Conservation (phyloP, 2,329 filamentous ascomycete genomes). For the Bimuria novae-zelandiae region DNA sequence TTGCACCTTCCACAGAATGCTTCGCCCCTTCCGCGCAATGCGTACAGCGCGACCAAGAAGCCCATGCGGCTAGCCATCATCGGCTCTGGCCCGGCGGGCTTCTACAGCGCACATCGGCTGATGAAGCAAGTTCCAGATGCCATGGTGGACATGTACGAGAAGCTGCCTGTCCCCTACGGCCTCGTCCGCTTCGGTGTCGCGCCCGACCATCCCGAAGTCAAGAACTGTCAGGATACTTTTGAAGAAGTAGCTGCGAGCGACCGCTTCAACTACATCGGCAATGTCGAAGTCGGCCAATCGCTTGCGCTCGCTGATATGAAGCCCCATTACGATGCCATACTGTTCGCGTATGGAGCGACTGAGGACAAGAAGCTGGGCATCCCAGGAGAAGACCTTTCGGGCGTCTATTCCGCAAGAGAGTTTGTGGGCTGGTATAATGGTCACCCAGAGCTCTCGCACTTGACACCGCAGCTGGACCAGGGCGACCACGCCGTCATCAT, state of each 20-base stretch:
- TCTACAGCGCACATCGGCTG: slow-evolving; percentile 88
- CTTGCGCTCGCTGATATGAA: slow-evolving; percentile 72
- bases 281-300: slow-evolving; percentile 74
- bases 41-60: slow-evolving; percentile 39
- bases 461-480: slow-evolving; percentile 73
- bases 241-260: slow-evolving; percentile 81
- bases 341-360: slow-evolving; percentile 91
- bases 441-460: slow-evolving; percentile 75
- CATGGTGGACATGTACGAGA: slow-evolving; percentile 93
- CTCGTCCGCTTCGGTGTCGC: slow-evolving; percentile 93
- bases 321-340: slow-evolving; percentile 85
- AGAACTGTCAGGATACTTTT: slow-evolving; percentile 97
- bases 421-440: slow-evolving; percentile 99
- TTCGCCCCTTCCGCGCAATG: slow-evolving; percentile 16
- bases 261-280: slow-evolving; percentile 89
- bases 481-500: slow-evolving; percentile 86
- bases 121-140: slow-evolving; percentile 75
- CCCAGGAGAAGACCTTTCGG: slow-evolving; percentile 72
- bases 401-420: slow-evolving; percentile 84
- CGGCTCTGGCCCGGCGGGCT: slow-evolving; percentile 92
- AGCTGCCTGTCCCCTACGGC: slow-evolving; percentile 88
- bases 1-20: not conserved
- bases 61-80: slow-evolving; percentile 83
- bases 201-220: slow-evolving; percentile 98
- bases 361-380: slow-evolving; percentile 79